Base-by-base conservation (phyloP, 306 rosid species). In the Dryas drummondii region DNA sequence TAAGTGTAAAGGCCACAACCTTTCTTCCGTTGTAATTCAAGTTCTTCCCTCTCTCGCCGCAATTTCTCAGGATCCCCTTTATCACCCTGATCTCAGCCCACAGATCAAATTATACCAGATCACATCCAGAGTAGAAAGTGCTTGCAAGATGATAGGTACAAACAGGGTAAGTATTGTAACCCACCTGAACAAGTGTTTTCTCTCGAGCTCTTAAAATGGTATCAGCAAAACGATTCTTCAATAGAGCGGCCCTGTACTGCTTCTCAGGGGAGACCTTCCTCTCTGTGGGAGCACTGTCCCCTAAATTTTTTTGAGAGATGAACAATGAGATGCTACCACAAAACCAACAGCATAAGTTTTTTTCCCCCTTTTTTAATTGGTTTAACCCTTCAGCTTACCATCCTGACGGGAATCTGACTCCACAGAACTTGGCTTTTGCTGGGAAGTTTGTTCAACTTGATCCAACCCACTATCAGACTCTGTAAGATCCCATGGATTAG, bases 151-250 rank as follows among this genome's bases (percentile, higher is more conserved):
- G 61, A 60, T 5, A 52, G 11, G 22, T 68, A 32, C 17, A 64
- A 56, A 48, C 72, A 79, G 62, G 55, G 47, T 40, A 72, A 76
- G 48, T 65, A 67, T 72, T 75, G 56, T 47, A 63, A 76, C 71
- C 68, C 57, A 93, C 98, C 86, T 93, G 96, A 40, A 78, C 17
- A 72, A 88, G 84, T 9, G 98, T 88, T 84, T 93, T 93, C 73
- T 87, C 98, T 70, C 88, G 82, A 69, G 98, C 98, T 75, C 89
- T 88, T 76, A 93, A 74, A 75, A 93, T 93, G 73, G 98, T 93
- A 82, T 93, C 98, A 68, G 79, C 85, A 87, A 88, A 93, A 52
- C 94, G 89, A 4, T 65, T 83, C 85, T 88, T 93, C 78, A 93
- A 56, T 32, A 90, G 2, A 62, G 98, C 94, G 69, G 82, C 96